These are phyloP conservation scores for Scorias spongiosa DNA, from an alignment of 2,329 filamentous ascomycete genomes.

Conservation along the genomic window DNA sequence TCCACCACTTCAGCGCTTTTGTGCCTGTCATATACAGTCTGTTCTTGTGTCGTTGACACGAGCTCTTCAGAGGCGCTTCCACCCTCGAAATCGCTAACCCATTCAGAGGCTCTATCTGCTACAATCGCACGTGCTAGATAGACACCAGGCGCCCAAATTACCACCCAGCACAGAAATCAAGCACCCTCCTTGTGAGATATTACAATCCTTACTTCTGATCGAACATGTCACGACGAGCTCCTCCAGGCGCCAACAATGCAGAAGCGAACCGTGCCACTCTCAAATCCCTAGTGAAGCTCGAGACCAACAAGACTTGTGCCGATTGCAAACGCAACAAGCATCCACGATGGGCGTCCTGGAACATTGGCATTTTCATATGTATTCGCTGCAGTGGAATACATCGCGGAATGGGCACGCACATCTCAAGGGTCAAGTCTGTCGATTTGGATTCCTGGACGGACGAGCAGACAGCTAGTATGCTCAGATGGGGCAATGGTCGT, in stretches of 20 bases:
- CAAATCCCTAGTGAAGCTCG: conserved; percentile 87
- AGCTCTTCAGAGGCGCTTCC: no score
- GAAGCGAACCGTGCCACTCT: conserved; percentile 89
- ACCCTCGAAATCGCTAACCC: no score
- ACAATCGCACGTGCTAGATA: no score
- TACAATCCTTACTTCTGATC: no score
- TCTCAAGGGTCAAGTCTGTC: conserved; percentile 94
- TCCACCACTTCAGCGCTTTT: no score
- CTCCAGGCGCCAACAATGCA: conserved; percentile 69
- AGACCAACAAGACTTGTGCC: conserved; percentile 89
- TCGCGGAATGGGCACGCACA: conserved; percentile 96
- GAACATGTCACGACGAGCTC: conserved; percentile 65
- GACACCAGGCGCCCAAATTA: no score
- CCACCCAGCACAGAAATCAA: no score
- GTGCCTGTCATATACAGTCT: no score
- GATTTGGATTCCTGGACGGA: conserved; percentile 98
- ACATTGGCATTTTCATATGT: conserved; percentile 91
- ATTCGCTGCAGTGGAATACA: conserved; percentile 95
- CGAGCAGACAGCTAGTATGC: conserved; percentile 83
- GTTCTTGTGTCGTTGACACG: no score
- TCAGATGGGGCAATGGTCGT: conserved; percentile 89
- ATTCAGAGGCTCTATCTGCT: no score
- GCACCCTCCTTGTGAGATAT: no score
- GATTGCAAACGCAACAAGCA: conserved; percentile 99
- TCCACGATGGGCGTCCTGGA: conserved; percentile 98